Percentiles rank a stretch among this genome's conserved stretches.
phyloP scores from a whole-genome alignment of 2,329 filamentous ascomycete species.

The Chaetomiaceae sp. region DNA sequence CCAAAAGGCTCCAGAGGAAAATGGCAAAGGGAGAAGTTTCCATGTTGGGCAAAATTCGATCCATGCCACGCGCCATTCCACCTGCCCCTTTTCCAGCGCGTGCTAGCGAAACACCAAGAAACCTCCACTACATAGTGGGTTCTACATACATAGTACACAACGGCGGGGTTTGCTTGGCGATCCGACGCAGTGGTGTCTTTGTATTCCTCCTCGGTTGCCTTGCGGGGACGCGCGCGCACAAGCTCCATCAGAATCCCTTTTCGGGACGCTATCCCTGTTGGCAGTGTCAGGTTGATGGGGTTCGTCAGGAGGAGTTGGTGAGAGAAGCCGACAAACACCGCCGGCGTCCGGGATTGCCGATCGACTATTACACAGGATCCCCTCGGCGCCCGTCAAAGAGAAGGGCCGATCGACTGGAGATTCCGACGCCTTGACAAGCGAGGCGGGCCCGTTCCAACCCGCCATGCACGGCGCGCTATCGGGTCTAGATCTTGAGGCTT shows the following conservation, averaged over 20 bases:
- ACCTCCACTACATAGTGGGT: not conserved
- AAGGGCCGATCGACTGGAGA: slow-evolving; percentile 7
- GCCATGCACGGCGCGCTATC: not conserved
- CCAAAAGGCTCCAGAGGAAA: not conserved
- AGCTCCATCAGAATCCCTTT: not conserved
- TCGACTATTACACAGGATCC: slow-evolving; percentile 8
- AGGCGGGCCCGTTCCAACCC: not conserved
- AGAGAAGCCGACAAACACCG: not conserved
- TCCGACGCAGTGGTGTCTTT: not conserved
- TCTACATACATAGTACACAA: not conserved
- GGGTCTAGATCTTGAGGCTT: too few species aligned
- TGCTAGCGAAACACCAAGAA: not conserved
- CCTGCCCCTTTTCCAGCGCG: slow-evolving; percentile 9
- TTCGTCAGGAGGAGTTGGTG: too few species aligned
- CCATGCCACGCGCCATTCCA: too few species aligned
- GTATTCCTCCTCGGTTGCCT: not conserved
- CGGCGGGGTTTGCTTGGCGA: not conserved
- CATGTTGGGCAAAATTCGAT: not conserved
- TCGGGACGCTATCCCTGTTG: not conserved
- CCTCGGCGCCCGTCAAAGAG: slow-evolving; percentile 1
- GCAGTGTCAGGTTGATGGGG: too few species aligned
- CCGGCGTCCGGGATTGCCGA: slow-evolving; percentile 3
- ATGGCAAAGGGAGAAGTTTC: not conserved
- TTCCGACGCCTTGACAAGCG: not conserved
- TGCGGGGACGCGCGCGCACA: not conserved